Evolutionary conservation across 176 grass and related monocot species (phyloP), one percentile per base, ranked within the genome.

Genomic region (Eragrostis nindensis): DNA sequence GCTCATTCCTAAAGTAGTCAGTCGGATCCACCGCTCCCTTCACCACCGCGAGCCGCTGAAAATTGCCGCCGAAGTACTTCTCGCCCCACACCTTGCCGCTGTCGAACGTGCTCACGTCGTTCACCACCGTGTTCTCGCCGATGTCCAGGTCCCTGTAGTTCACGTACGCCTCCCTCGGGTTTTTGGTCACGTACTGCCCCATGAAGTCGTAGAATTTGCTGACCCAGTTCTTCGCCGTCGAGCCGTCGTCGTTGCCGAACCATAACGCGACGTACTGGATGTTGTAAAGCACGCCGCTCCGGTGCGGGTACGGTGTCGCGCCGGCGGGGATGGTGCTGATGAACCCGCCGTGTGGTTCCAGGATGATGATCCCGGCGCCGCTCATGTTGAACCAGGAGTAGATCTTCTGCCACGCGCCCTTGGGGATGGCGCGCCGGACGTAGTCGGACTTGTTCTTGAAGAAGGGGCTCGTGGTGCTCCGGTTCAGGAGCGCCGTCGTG

Each of bases 101-200:
- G 0, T 74, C 56, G 40, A 86, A 70, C 24, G 75, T 74, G 8
- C 70, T 86, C 36, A 30, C 62, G 25, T n/a, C 84, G 5, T 65
- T 5, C 4, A 68, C 44, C 62, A 83, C 79, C 47, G 21, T 21
- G 66, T 88, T 93, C 72, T 59, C 36, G 15, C 91, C 91, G 57
- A 93, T 43, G 49, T 84, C 91, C 27, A 87, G 72, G 84, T 93
- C 91, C 32, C 76, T 24, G 69, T 78, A 89, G 73, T 93, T 93
- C 11, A 84, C 71, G 42, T 92, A 92, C 36, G 90, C 77, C 39
- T 64, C 76, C 57, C 90, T 89, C 12, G 87, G 85, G 24, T 30
- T 71, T 3, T 26, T 69, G 82, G 42, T 82, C 43, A 88, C 89
- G 43, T 63, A 68, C 3, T 57, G 44, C 17, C 6, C 70, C 85